phyloP scores from a whole-genome alignment of 345 rosid species.

The Eucalyptus marginata region DNA sequence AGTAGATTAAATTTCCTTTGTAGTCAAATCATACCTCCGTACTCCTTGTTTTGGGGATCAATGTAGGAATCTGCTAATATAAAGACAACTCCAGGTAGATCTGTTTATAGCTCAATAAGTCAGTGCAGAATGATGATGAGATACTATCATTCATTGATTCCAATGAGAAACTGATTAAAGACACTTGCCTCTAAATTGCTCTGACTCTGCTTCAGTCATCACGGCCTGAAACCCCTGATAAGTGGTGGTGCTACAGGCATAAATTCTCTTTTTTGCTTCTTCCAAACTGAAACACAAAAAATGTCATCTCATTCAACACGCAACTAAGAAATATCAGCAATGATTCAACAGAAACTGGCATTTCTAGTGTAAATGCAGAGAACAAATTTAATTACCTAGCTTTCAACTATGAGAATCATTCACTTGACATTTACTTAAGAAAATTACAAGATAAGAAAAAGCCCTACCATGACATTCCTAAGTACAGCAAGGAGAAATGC shows the following conservation, averaged over 20 bases:
- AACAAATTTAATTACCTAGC: no score
- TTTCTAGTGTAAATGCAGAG: no score
- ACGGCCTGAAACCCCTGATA: constrained; percentile 92
- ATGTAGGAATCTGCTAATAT: constrained; percentile 90
- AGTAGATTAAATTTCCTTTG: not conserved
- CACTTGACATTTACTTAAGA: no score
- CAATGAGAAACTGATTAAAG: not conserved
- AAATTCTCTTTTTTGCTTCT: constrained; percentile 74
- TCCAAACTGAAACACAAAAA: constrained; percentile 42
- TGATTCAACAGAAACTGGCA: not conserved
- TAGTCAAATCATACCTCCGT: constrained; percentile 52
- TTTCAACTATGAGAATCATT: no score
- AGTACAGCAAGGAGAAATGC: no score
- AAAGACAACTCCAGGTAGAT: constrained; percentile 71
- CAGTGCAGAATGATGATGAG: not conserved
- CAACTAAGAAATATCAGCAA: not conserved
- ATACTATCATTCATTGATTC: not conserved
- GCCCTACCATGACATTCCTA: no score
- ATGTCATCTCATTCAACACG: not conserved
- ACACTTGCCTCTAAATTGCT: constrained; percentile 49
- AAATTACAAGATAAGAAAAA: no score
- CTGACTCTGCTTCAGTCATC: constrained; percentile 81
- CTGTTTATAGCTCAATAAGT: constrained; percentile 16
- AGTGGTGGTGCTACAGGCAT: constrained; percentile 96
- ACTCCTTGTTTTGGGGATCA: constrained; percentile 78